A percentile compares a stretch with the other conserved stretches of the same genome.
Evolutionary conservation across 768 basidiomycete genomes (phyloP).

Genomic region (Xerocomus potaroensis): DNA sequence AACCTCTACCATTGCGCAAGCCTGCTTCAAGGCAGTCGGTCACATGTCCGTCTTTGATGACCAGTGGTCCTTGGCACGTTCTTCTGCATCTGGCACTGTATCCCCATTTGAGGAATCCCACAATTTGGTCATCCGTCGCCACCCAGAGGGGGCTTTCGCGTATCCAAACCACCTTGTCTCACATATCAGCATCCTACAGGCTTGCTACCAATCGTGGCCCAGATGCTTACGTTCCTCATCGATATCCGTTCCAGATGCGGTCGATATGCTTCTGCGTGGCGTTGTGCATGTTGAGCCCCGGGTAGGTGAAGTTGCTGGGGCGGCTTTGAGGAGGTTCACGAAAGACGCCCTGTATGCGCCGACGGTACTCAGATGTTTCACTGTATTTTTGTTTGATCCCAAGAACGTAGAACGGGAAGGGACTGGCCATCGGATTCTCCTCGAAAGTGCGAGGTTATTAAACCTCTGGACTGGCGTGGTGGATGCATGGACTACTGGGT

Average conservation of each 20-base stretch:
- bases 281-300: conserved; percentile 82
- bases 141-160: conserved; percentile 57
- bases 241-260: conserved; percentile 51
- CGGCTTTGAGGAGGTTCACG: conserved; percentile 71
- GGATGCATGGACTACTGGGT: conserved; percentile 58
- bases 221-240: conserved; percentile 61
- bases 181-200: conserved; percentile 67
- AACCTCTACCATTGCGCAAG: conserved; percentile 50
- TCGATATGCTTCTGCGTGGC: conserved; percentile 77
- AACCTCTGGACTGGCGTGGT: conserved; percentile 72
- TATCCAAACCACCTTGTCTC: conserved; percentile 60
- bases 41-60: conserved; percentile 83
- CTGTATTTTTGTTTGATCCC: conserved; percentile 71
- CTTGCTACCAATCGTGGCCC: conserved; percentile 82
- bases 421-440: conserved; percentile 55
- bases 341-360: conserved; percentile 51
- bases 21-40: conserved; percentile 63
- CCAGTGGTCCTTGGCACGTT: conserved; percentile 64
- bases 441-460: conserved; percentile 65
- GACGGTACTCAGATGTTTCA: conserved; percentile 59
- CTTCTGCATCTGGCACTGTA: conserved; percentile 32
- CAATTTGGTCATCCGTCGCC: conserved; percentile 62
- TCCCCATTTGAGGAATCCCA: conserved; percentile 66
- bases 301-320: conserved; percentile 63
- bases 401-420: conserved; percentile 57